Conservation (phyloP, 2,329 filamentous ascomycete species). For the Pyricularia sp. region DNA sequence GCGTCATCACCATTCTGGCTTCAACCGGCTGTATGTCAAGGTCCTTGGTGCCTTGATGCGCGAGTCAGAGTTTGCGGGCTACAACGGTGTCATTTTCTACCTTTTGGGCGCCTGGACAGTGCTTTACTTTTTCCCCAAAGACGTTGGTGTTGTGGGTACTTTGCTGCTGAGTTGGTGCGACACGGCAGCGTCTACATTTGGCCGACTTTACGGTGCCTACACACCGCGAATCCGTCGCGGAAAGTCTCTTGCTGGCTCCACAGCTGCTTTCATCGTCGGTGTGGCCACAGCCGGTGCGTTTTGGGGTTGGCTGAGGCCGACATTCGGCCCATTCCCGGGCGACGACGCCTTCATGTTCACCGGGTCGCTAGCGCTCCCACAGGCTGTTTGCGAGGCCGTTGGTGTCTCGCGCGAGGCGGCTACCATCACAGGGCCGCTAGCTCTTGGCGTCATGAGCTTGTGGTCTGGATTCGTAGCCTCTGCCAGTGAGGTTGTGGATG, state of each 20-base stretch:
- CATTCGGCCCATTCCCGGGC: slow-evolving; percentile 54
- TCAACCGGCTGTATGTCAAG: slow-evolving; percentile 83
- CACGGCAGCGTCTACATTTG: slow-evolving; percentile 91
- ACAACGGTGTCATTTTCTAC: slow-evolving; percentile 97
- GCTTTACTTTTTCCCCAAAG: slow-evolving; percentile 82
- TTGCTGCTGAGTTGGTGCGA: slow-evolving; percentile 96
- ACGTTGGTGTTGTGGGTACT: slow-evolving; percentile 81
- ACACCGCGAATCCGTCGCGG: slow-evolving; percentile 77
- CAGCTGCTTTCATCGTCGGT: slow-evolving; percentile 76
- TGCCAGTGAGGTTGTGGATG: slow-evolving; percentile 79
- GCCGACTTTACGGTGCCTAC: slow-evolving; percentile 79
- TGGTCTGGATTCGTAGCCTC: slow-evolving; percentile 86
- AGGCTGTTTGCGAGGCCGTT: slow-evolving; percentile 44
- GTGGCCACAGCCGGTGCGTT: slow-evolving; percentile 76
- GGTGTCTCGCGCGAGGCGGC: slow-evolving; percentile 50
- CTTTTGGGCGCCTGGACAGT: slow-evolving; percentile 83
- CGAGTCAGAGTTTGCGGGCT: slow-evolving; percentile 87
- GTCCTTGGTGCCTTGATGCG: slow-evolving; percentile 88
- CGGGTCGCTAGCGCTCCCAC: slow-evolving; percentile 63
- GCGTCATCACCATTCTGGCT: slow-evolving; percentile 68
- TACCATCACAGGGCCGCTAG: slow-evolving; percentile 59
- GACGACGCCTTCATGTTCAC: slow-evolving; percentile 76
- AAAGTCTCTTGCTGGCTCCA: slow-evolving; percentile 84
- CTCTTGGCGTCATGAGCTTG: slow-evolving; percentile 71
- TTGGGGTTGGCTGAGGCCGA: slow-evolving; percentile 77